Conservation (phyloP, 1,284 basidiomycete species). For the Erythrobasidium hasegawianum region DNA sequence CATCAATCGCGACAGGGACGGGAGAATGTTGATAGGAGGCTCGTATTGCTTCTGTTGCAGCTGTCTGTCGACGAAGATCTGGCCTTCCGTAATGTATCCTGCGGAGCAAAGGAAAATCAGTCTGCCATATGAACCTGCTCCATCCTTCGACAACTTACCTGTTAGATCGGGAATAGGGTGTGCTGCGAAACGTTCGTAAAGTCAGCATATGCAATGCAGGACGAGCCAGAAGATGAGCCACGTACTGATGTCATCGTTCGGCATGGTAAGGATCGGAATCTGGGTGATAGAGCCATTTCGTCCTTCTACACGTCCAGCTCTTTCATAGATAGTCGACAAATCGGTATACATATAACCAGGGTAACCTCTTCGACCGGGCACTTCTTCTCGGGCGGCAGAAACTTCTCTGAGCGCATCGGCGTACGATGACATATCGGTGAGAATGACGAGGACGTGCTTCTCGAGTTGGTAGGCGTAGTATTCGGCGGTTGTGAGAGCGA, state of each 20-base stretch:
- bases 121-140: slow-evolving; percentile 52
- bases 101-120: slow-evolving; percentile 57
- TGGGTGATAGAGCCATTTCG: slow-evolving; percentile 99
- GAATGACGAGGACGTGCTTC: slow-evolving; percentile 98
- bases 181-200: slow-evolving; percentile 53
- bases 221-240: not conserved
- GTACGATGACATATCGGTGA: slow-evolving; percentile 99
- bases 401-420: slow-evolving; percentile 97
- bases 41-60: slow-evolving; percentile 70
- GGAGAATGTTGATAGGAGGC: slow-evolving; percentile 98
- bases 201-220: slow-evolving; percentile 7
- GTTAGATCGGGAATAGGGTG: slow-evolving; percentile 99
- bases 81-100: slow-evolving; percentile 97
- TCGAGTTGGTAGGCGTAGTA: slow-evolving; percentile 99
- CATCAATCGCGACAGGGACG: slow-evolving; percentile 97
- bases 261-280: slow-evolving; percentile 99
- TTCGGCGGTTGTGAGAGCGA: slow-evolving; percentile 96
- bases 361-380: slow-evolving; percentile 98
- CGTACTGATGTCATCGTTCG: slow-evolving; percentile 79
- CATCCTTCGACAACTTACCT: slow-evolving; percentile 85
- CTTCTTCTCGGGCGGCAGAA: slow-evolving; percentile 97
- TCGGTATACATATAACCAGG: slow-evolving; percentile 99
- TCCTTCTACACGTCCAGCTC: slow-evolving; percentile 95
- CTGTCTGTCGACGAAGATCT: slow-evolving; percentile 93
- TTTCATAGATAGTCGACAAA: slow-evolving; percentile 90